phyloP scores from a whole-genome alignment of 2,329 filamentous ascomycete species.

The Fusarium buxicola region DNA sequence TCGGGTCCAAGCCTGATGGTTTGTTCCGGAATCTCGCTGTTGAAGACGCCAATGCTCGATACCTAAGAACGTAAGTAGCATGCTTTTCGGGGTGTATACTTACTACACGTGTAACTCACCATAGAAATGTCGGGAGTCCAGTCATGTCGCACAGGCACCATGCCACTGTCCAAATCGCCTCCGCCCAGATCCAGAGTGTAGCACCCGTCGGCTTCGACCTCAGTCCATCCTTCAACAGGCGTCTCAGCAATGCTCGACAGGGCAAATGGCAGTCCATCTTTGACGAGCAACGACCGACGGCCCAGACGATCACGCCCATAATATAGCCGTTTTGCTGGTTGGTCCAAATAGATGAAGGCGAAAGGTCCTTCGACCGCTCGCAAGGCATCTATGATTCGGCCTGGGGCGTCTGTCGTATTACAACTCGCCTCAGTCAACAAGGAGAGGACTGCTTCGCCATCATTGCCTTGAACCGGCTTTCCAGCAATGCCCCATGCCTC shows the following conservation, averaged over 20 bases:
- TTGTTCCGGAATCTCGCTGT: constrained; percentile 56
- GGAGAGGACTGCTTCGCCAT: constrained; percentile 77
- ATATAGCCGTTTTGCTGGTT: constrained; percentile 70
- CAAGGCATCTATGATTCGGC: constrained; percentile 62
- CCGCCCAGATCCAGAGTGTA: constrained; percentile 71
- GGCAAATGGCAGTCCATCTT: constrained; percentile 61
- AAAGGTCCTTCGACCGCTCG: constrained; percentile 82
- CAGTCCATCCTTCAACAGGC: constrained; percentile 69
- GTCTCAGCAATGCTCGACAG: constrained; percentile 78
- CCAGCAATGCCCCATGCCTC: constrained; percentile 86
- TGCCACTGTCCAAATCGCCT: constrained; percentile 1
- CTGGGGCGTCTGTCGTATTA: constrained; percentile 33
- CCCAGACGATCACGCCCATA: constrained; percentile 91
- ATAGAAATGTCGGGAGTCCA: constrained; percentile 54
- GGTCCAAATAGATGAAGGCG: constrained; percentile 87
- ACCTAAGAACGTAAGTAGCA: constrained; percentile 62
- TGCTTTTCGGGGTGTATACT: constrained; percentile 38
- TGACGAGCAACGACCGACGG: constrained; percentile 80
- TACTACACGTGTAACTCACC: constrained; percentile 57
- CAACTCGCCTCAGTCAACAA: constrained; percentile 62
- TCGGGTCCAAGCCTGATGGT: constrained; percentile 28
- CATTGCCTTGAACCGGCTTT: constrained; percentile 75
- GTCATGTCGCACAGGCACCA: constrained; percentile 42
- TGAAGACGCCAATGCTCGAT: constrained; percentile 66
- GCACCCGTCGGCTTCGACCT: constrained; percentile 87